These are phyloP conservation scores for Taiozyma sp. DNA, from an alignment of 1,139 yeast species.

Conservation along the genomic window DNA sequence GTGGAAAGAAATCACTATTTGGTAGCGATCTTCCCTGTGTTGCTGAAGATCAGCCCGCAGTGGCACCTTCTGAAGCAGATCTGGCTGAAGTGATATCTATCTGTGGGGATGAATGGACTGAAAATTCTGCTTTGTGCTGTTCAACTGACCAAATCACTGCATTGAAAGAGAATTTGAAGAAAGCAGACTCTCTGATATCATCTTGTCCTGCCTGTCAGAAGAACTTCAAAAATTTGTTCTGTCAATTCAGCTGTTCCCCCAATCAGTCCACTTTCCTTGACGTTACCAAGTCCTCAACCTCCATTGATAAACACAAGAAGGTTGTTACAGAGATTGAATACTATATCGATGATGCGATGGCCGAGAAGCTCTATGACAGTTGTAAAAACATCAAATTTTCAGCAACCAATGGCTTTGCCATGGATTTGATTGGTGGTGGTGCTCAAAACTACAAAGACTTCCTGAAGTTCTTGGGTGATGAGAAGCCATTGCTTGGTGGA, in stretches of 20 bases:
- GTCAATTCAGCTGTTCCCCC: conserved; percentile 89
- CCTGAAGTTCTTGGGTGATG: conserved; percentile 87
- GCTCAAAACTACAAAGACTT: conserved; percentile 71
- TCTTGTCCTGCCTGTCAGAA: conserved; percentile 93
- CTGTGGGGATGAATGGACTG: conserved; percentile 69
- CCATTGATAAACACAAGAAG: conserved; percentile 43
- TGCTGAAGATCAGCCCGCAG: conserved; percentile 39
- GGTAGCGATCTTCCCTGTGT: conserved; percentile 83
- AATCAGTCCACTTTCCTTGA: conserved; percentile 73
- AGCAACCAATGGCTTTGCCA: conserved; percentile 93
- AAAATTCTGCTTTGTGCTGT: conserved; percentile 46
- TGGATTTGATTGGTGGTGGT: conserved; percentile 97
- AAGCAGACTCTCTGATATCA: conserved; percentile 75
- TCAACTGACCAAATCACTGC: conserved; percentile 43
- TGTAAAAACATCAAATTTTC: conserved; percentile 89
- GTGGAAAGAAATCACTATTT: conserved; percentile 80
- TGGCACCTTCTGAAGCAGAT: conserved; percentile 41
- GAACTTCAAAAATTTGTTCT: conserved; percentile 81
- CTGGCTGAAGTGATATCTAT: conserved; percentile 45
- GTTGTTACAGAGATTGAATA: conserved; percentile 72
- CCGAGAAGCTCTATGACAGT: conserved; percentile 66
- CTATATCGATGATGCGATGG: conserved; percentile 55
- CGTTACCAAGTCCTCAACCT: conserved; percentile 49
- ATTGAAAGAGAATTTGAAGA: conserved; percentile 53
- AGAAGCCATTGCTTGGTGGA: conserved; percentile 89